These are phyloP conservation scores for Clonostachys chloroleuca DNA, from an alignment of 2,329 filamentous ascomycete species.

Conservation along the genomic window DNA sequence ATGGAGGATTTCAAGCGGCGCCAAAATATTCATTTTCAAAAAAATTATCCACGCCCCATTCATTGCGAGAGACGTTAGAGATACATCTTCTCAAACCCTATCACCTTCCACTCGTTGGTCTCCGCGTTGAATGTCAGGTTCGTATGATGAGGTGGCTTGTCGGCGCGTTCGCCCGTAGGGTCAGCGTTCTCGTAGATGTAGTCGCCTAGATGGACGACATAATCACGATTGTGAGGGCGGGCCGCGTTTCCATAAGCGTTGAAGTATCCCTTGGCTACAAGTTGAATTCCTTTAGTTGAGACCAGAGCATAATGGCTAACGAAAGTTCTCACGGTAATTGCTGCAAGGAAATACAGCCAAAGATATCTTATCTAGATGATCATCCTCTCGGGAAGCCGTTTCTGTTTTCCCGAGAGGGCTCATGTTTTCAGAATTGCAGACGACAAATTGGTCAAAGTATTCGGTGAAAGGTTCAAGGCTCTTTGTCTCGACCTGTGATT, in stretches of 20 bases:
- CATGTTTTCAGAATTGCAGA: conserved; percentile 58
- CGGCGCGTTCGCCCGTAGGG: conserved; percentile 16
- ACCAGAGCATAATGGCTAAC: background rate
- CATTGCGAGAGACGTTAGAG: background rate
- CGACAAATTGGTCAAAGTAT: conserved; percentile 67
- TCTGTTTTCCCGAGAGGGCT: conserved; percentile 66
- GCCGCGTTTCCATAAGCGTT: conserved; percentile 56
- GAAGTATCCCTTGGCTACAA: conserved; percentile 41
- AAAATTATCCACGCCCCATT: too few species aligned
- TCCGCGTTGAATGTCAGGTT: conserved; percentile 44
- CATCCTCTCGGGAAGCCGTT: conserved; percentile 55
- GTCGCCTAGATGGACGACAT: conserved; percentile 54
- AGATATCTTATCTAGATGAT: conserved; percentile 51
- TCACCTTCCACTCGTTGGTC: conserved; percentile 12
- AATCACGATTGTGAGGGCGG: conserved; percentile 56
- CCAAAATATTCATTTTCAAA: too few species aligned
- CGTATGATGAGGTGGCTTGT: conserved; percentile 22
- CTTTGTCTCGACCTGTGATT: conserved; percentile 55
- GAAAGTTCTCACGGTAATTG: conserved; percentile 50
- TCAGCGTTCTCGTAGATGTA: conserved; percentile 58
- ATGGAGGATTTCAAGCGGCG: too few species aligned
- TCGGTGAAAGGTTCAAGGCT: conserved; percentile 57
- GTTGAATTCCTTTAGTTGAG: background rate
- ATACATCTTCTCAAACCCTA: conserved; percentile 15
- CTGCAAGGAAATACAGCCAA: conserved; percentile 69